Base-by-base conservation (phyloP, 2,329 filamentous ascomycete genomes). In the Lasiodiplodia gonubiensis region DNA sequence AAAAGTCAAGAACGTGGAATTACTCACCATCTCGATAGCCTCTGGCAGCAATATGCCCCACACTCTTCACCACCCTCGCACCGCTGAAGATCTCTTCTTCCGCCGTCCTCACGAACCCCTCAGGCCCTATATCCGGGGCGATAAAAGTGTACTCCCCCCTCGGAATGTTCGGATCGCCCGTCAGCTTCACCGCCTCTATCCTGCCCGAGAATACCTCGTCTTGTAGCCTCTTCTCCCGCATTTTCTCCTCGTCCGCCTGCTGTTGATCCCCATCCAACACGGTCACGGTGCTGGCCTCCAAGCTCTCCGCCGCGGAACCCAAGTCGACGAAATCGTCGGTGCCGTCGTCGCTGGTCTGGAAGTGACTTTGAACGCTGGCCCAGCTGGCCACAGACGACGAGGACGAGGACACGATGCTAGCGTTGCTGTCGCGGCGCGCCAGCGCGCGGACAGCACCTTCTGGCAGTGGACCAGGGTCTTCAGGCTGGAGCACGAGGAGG, bases 141-240 rank as follows among this genome's bases (percentile, higher is more conserved):
- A 92, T 85, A 76, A 97, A 97, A 0, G 91, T 92, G 71, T 89
- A 88, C 77, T 97, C 91, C 10, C 94, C 94, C 10, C 94, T 86
- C 0, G 94, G 94, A 16, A 98, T 89, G 71, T 97, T 96, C 0
- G 90, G 88, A 74, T 99, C 94, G 0, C 94, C 94, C 0, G 94
- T 98, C 39, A 99, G 81, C 77, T 98, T 98, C 74, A 97, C 89
- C 0, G 91, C 94, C 76, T 94, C 89, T 3, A 98, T 78, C 1
- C 88, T 84, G 4, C 93, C 92, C 14, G 82, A 83, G 71, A 91
- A 88, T 1, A 87, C 81, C 16, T 66, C 67, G 1, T 35, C 30
- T 3, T 23, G 4, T 37, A 7, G 37, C 37, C 21, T 30, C 30
- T 35, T 35, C n/a, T 30, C 37, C 6, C 42, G 18, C 7, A 46